Evolutionary conservation across 2,329 filamentous ascomycete genomes (phyloP).

Genomic region (Fusarium nanum): DNA sequence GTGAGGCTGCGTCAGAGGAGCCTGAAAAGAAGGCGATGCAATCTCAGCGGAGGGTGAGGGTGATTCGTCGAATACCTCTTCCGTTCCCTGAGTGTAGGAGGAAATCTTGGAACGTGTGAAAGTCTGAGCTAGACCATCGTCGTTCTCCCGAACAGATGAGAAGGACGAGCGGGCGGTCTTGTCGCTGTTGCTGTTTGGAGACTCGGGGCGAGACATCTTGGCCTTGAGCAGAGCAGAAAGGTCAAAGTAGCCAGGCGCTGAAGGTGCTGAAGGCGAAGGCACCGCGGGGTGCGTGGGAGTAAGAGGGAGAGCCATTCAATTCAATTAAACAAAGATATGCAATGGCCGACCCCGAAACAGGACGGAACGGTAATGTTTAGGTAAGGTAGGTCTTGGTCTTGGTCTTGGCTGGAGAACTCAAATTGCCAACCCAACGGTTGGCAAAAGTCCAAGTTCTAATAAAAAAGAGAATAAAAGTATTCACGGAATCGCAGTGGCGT

Average conservation of each 20-base stretch:
- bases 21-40: conserved; percentile 60
- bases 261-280: conserved; percentile 34
- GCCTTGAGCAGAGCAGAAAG: conserved; percentile 51
- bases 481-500: conserved; percentile 34
- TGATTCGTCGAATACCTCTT: conserved; percentile 65
- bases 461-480: conserved; percentile 12
- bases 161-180: conserved; percentile 66
- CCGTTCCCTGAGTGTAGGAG: conserved; percentile 63
- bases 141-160: conserved; percentile 71
- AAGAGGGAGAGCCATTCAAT: conserved; percentile 50
- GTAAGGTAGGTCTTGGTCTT: conserved; percentile 6
- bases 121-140: conserved; percentile 68
- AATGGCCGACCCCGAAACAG: conserved; percentile 38
- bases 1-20: conserved; percentile 65
- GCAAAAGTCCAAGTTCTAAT: conserved; percentile 26
- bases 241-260: conserved; percentile 48
- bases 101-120: conserved; percentile 73
- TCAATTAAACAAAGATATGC: conserved; percentile 28
- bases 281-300: conserved; percentile 50
- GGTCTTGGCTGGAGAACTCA: neutral
- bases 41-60: conserved; percentile 57
- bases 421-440: conserved; percentile 39
- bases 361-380: conserved; percentile 22
- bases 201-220: conserved; percentile 54
- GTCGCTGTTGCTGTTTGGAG: conserved; percentile 51